Base-by-base conservation (phyloP, 306 rosid species). In the Glycine tomentella region DNA sequence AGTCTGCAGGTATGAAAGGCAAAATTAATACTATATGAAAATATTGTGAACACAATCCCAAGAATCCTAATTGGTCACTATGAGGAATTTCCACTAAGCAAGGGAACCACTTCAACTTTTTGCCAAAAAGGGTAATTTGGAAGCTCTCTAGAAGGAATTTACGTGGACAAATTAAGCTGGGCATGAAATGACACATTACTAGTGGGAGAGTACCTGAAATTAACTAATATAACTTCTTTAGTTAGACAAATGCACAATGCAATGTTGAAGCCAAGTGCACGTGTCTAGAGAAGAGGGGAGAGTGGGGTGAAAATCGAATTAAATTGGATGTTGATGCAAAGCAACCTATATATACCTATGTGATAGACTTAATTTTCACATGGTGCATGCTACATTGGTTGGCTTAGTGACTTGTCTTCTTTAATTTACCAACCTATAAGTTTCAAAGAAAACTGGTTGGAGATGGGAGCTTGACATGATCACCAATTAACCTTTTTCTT, bases 61-160 rank as follows among this genome's bases (percentile, higher is more conserved):
- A 65, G 88, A 87, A 84, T 82, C 80, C 20, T 20, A 62, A 31
- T 52, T 61, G 12, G 76, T 59, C 80, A 82, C 3, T 42, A 44
- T 15, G 31, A 69, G 53, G 89, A 64, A 49, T 86, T 82, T 83
- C 80, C 87, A 83, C 25, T 55, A 16, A 76, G 17, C 78, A 56
- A 59, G 65, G 78, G 80, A 86, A 76, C 58, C 57, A 40, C 17
- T 69, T 75, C 55, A 76, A 50, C 82, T 83, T 80, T 85, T 76
- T 66, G 80, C 84, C 12, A 53, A 72, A 87, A 67, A 56, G 14
- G 86, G 87, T 7, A 81, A 83, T 15, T 34, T 33, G 74, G 57
- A 81, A 83, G 85, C 89, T 49, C 56, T 77, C 55, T 74, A 46
- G 64, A 79, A 78, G 82, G 85, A 84, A 75, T 87, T 78, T 78